Percentiles rank a stretch among this genome's conserved stretches.
Evolutionary conservation across 331 rosid species (phyloP).

Genomic region (Saraca asoca): DNA sequence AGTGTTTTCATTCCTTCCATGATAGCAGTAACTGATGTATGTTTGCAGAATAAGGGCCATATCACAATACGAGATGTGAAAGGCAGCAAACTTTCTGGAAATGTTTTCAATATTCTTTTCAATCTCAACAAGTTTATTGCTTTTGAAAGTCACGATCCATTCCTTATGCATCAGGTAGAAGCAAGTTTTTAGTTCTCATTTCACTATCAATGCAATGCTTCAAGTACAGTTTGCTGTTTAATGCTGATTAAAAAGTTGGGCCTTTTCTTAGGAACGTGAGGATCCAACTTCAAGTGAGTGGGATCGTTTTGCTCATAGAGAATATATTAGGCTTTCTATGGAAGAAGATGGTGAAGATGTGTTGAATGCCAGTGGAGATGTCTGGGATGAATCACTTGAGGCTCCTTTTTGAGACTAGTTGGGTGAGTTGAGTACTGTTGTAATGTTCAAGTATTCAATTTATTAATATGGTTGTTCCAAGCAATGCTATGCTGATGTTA

Average conservation of each 20-base stretch:
- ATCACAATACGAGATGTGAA: conserved; percentile 77
- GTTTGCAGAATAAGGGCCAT: conserved; percentile 74
- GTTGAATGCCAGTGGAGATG: conserved; percentile 98
- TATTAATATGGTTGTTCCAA: not conserved
- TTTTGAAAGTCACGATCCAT: conserved; percentile 98
- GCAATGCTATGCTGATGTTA: conserved; percentile 7
- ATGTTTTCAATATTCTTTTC: conserved; percentile 93
- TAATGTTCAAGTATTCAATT: not conserved
- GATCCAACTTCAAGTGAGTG: conserved; percentile 99
- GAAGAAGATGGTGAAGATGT: conserved; percentile 99
- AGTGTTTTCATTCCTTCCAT: conserved; percentile 27
- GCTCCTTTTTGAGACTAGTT: conserved; percentile 78
- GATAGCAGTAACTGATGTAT: conserved; percentile 32
- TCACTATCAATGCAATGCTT: conserved; percentile 17
- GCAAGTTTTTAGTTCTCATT: conserved; percentile 26
- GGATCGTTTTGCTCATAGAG: conserved; percentile 99
- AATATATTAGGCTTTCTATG: conserved; percentile 98
- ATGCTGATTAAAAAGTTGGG: conserved; percentile 35
- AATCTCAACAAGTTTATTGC: conserved; percentile 98
- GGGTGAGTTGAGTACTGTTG: conserved; percentile 43
- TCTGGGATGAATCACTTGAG: conserved; percentile 99
- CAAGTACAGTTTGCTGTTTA: conserved; percentile 28
- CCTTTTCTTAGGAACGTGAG: conserved; percentile 82
- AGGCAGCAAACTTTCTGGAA: conserved; percentile 93
- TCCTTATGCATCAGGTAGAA: conserved; percentile 92